A percentile compares a stretch with the other conserved stretches of the same genome.
Evolutionary conservation across 345 rosid genomes (phyloP).

Genomic region (Eucalyptus decipiens): DNA sequence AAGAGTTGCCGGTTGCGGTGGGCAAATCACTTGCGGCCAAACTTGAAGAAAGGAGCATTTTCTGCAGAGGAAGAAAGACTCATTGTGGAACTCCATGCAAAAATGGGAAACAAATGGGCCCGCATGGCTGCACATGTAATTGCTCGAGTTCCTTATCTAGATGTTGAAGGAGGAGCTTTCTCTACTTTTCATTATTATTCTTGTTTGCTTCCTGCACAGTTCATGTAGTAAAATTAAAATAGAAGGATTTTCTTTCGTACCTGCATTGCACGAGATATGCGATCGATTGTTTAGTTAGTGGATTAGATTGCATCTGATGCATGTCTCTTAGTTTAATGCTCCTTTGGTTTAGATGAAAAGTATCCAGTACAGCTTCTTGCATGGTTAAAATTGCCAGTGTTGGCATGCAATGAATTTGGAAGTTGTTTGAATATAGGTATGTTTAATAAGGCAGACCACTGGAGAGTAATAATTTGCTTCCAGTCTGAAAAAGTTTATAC

Average conservation of each 20-base stretch:
- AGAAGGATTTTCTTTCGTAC: background rate
- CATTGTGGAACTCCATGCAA: slow-evolving; percentile 82
- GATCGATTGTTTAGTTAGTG: background rate
- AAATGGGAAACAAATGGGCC: slow-evolving; percentile 99
- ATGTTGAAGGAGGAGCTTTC: background rate
- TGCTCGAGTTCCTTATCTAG: background rate
- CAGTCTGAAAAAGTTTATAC: background rate
- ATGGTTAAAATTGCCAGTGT: background rate
- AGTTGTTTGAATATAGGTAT: background rate
- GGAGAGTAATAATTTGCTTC: background rate
- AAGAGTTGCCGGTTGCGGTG: slow-evolving; percentile 97
- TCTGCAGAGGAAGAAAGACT: slow-evolving; percentile 84
- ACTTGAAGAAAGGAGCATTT: slow-evolving; percentile 96
- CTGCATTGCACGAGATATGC: background rate
- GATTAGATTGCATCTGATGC: background rate
- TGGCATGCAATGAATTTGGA: background rate
- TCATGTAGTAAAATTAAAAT: background rate
- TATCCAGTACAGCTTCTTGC: background rate
- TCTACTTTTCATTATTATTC: background rate
- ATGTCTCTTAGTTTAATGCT: background rate
- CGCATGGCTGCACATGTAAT: slow-evolving; percentile 97
- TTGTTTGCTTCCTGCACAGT: background rate
- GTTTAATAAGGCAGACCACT: background rate
- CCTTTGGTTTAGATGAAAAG: background rate
- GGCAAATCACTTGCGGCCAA: slow-evolving; percentile 98